phyloP scores from a whole-genome alignment of 805 yeast genomes.

The Saccharomycodes ludwigii region DNA sequence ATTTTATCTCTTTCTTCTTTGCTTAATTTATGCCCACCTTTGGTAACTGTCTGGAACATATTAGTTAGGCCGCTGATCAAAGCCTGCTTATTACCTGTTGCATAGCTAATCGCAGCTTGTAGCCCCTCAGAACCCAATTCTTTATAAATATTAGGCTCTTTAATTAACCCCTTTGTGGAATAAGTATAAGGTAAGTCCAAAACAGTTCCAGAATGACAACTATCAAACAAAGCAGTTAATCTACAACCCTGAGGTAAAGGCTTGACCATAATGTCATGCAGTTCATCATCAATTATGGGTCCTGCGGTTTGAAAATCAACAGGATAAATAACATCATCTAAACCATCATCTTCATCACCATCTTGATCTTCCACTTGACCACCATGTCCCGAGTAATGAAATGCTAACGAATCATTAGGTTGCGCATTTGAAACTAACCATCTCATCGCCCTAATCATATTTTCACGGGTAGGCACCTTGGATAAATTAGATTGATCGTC shows the following conservation, averaged over 20 bases:
- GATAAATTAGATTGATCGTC: constrained; percentile 40
- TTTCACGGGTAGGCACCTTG: constrained; percentile 51
- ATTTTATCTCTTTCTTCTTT: constrained; percentile 31
- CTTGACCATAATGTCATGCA: constrained; percentile 60
- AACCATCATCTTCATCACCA: constrained; percentile 68
- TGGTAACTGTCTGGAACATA: constrained; percentile 31
- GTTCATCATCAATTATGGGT: constrained; percentile 57
- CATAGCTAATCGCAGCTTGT: constrained; percentile 45
- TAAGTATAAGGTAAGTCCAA: constrained; percentile 70
- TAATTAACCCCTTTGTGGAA: constrained; percentile 72
- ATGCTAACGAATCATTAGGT: constrained; percentile 67
- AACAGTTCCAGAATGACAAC: constrained; percentile 79
- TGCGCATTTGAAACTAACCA: constrained; percentile 68
- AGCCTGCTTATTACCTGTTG: constrained; percentile 39
- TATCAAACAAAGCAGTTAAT: constrained; percentile 69
- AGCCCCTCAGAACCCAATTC: constrained; percentile 62
- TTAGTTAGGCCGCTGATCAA: constrained; percentile 32
- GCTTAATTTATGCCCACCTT: constrained; percentile 25
- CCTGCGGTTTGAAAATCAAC: constrained; percentile 60
- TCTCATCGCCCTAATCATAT: constrained; percentile 66
- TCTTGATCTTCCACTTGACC: constrained; percentile 56
- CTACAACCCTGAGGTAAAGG: constrained; percentile 64
- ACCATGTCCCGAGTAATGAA: constrained; percentile 85
- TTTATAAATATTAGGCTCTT: constrained; percentile 68
- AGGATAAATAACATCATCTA: constrained; percentile 63